Base-by-base conservation (phyloP, 768 basidiomycete genomes). In the Coprinopsis marcescibilis region DNA sequence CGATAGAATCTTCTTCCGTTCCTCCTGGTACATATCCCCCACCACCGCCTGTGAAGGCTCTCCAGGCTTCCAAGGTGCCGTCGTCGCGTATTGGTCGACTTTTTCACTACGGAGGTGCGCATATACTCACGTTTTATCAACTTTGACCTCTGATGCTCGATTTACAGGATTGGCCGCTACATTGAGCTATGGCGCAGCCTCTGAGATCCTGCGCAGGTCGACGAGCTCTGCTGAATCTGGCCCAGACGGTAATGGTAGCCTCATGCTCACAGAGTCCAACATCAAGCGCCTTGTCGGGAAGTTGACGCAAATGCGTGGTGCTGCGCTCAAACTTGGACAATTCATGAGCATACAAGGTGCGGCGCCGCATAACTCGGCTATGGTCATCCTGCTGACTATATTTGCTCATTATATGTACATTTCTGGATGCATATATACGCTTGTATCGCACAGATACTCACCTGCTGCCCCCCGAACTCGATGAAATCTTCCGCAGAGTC, bases 301-400 rank as follows among this genome's bases (percentile, higher is more conserved):
- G 56, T 72, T 99, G n/a, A 84, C 89, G 0, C 80, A 85, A 60
- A 98, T 99, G 96, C 73, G 94, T 12, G 95, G 95, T 0, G 96
- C 96, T 0, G 96, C 96, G 1, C 71, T 99, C 50, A 98, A 99
- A 65, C 68, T 98, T 2, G 96, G 96, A 0, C 96, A 98, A 59
- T 99, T 98, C 59, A 75, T 98, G 73, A 95, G 92, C 60, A 97
- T 98, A 25, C 96, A 99, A 75, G 93, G 77, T 76, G 15, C 12
- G 63, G 51, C 13, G 3, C 20, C 35, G 7, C 10, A 12, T 46
- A n/a, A n/a, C 24, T 3, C 14, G 3, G 13, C 23, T 19, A 7
- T n/a, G 11, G 14, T n/a, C 19, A 8, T 15, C 32, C n/a, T 42
- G 10, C 30, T 32, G 24, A 5, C 14, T 14, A 34, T 15, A 14